These are phyloP conservation scores for Fragilariopsis cylindrus DNA, from an alignment of 108 stramenopile genomes.

Conservation along the genomic window DNA sequence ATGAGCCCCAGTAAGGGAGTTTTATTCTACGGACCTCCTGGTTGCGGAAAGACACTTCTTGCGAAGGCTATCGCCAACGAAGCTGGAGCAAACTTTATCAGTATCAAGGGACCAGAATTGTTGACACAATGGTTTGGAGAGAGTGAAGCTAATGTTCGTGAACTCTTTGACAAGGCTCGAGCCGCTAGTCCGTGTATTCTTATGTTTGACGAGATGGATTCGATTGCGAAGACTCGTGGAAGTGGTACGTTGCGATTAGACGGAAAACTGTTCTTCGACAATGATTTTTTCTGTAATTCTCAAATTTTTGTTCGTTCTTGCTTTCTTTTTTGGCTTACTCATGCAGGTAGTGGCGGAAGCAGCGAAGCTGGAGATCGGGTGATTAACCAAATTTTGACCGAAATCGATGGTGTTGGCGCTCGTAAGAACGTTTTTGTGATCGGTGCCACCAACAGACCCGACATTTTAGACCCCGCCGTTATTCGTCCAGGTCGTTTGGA, in stretches of 20 bases:
- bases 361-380: slow-evolving; percentile 96
- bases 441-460: slow-evolving; percentile 94
- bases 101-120: slow-evolving; percentile 96
- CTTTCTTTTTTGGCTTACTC: neutral
- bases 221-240: slow-evolving; percentile 90
- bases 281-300: slow-evolving; percentile 8
- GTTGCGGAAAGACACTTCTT: slow-evolving; percentile 93
- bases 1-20: slow-evolving; percentile 93
- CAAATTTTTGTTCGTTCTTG: neutral
- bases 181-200: slow-evolving; percentile 92
- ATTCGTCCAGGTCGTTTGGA: slow-evolving; percentile 96
- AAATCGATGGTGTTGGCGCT: slow-evolving; percentile 98
- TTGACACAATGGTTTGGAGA: slow-evolving; percentile 98
- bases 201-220: slow-evolving; percentile 99
- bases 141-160: slow-evolving; percentile 96
- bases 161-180: slow-evolving; percentile 90
- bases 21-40: slow-evolving; percentile 95
- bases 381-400: slow-evolving; percentile 98
- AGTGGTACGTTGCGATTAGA: slow-evolving; percentile 55
- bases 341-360: slow-evolving; percentile 71
- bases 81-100: slow-evolving; percentile 97
- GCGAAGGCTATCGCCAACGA: slow-evolving; percentile 99
- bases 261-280: slow-evolving; percentile 4
- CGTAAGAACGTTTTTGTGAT: slow-evolving; percentile 92
- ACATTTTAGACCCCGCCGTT: slow-evolving; percentile 92